Conservation (phyloP, 768 basidiomycete genomes). For the Coprinopsis cinerea region DNA sequence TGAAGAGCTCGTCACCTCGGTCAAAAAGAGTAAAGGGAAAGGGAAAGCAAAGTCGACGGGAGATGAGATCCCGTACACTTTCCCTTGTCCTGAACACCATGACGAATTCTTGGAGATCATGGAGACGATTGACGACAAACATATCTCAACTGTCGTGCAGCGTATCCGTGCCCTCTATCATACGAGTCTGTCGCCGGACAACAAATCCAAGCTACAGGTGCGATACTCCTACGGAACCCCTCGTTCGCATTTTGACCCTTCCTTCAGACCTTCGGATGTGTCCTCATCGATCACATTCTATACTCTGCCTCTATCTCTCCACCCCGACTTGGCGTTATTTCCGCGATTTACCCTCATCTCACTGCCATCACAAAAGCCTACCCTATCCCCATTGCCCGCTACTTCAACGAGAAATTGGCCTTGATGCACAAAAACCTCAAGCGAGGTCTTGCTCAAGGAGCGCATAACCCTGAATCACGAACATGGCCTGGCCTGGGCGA, state of each 20-base stretch:
- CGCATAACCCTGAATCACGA: slow-evolving; percentile 53
- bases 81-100: slow-evolving; percentile 81
- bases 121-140: slow-evolving; percentile 60
- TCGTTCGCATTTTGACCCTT: slow-evolving; percentile 6
- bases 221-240: slow-evolving; percentile 13
- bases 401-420: slow-evolving; percentile 75
- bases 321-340: slow-evolving; percentile 56
- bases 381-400: slow-evolving; percentile 71
- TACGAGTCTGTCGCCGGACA: slow-evolving; percentile 85
- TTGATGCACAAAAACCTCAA: slow-evolving; percentile 94
- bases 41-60: slow-evolving; percentile 25
- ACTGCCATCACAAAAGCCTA: slow-evolving; percentile 73
- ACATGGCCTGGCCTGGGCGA: slow-evolving; percentile 90
- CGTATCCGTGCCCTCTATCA: slow-evolving; percentile 90
- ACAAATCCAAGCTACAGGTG: slow-evolving; percentile 91
- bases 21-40: slow-evolving; percentile 26
- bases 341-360: slow-evolving; percentile 71
- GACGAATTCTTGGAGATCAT: slow-evolving; percentile 87
- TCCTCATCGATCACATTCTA: slow-evolving; percentile 86
- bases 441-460: slow-evolving; percentile 69
- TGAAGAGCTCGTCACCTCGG: slow-evolving; percentile 33
- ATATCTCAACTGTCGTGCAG: slow-evolving; percentile 77
- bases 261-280: slow-evolving; percentile 57
- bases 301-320: slow-evolving; percentile 60
- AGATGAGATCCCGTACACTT: slow-evolving; percentile 78